Evolutionary conservation across 768 basidiomycete species (phyloP).

Genomic region (Mycena olivaceomarginata): DNA sequence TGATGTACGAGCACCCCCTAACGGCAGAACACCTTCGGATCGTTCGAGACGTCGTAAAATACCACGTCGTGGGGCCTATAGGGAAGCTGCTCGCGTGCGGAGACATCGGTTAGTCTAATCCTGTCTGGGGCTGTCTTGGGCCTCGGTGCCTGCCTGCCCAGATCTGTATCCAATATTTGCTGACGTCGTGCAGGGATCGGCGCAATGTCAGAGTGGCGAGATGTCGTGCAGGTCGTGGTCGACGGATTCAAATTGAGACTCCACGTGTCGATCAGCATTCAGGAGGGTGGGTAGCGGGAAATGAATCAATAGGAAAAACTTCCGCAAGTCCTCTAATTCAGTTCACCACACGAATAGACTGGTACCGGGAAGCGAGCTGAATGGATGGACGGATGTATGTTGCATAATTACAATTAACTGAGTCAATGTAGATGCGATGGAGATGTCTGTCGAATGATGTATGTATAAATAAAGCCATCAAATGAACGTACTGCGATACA

Average conservation of each 20-base stretch:
- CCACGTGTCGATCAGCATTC: background rate
- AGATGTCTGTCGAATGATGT: background rate
- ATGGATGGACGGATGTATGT: too few relatives aligned
- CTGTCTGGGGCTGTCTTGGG: background rate
- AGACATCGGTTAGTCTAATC: constrained; percentile 82
- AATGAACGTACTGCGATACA: constrained; percentile 10
- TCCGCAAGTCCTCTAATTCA: background rate
- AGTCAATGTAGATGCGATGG: too few relatives aligned
- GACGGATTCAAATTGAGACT: constrained; percentile 71
- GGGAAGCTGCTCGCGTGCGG: constrained; percentile 94
- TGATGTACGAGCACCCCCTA: constrained; percentile 97
- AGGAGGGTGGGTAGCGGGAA: background rate
- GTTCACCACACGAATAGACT: too few relatives aligned
- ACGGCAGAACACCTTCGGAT: constrained; percentile 89
- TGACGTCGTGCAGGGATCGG: constrained; percentile 78
- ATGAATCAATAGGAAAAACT: background rate
- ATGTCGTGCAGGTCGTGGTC: constrained; percentile 87
- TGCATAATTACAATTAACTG: too few relatives aligned
- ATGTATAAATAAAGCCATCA: background rate
- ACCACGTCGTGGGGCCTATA: constrained; percentile 90
- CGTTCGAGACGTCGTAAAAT: constrained; percentile 85
- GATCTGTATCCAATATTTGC: background rate
- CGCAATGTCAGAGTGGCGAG: constrained; percentile 97
- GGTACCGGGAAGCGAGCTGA: too few relatives aligned
- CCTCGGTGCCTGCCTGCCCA: background rate